Conservation (phyloP, 2,329 filamentous ascomycete species). For the Talaromyces sp. region DNA sequence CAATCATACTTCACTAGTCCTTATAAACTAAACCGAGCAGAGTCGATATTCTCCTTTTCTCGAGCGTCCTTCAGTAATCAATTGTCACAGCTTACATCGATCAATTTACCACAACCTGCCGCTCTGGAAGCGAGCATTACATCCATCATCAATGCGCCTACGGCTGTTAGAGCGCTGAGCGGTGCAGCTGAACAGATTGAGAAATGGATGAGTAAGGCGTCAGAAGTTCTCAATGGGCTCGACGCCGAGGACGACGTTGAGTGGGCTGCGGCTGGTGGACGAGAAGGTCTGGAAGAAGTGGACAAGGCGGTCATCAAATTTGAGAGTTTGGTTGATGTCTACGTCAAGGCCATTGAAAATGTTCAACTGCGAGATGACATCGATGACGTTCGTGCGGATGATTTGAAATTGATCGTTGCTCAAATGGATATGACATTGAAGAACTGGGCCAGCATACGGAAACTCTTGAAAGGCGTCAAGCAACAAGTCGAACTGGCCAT, state of each 20-base stretch:
- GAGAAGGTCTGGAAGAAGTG: constrained; percentile 50
- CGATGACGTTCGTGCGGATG: constrained; percentile 60
- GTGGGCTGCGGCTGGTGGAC: constrained; percentile 84
- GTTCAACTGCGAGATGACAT: constrained; percentile 78
- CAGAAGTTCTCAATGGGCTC: constrained; percentile 78
- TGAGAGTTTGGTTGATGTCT: constrained; percentile 83
- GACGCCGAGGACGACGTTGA: constrained; percentile 97
- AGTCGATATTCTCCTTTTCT: constrained; percentile 90
- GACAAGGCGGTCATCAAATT: constrained; percentile 73
- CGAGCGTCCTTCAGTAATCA: constrained; percentile 90
- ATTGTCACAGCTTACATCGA: constrained; percentile 82
- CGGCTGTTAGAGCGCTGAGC: constrained; percentile 76
- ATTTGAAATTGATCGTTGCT: constrained; percentile 68
- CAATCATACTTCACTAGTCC: constrained; percentile 42
- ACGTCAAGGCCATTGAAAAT: constrained; percentile 88
- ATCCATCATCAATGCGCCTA: constrained; percentile 75
- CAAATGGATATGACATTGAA: constrained; percentile 85
- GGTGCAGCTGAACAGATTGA: constrained; percentile 88
- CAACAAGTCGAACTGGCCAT: constrained; percentile 92
- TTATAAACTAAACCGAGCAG: constrained; percentile 55
- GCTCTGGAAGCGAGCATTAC: constrained; percentile 77
- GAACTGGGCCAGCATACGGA: constrained; percentile 79
- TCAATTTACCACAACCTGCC: constrained; percentile 80
- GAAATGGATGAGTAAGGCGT: constrained; percentile 88
- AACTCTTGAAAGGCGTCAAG: constrained; percentile 71